phyloP scores from a whole-genome alignment of 768 basidiomycete genomes.

The Hysterangium stoloniferum region DNA sequence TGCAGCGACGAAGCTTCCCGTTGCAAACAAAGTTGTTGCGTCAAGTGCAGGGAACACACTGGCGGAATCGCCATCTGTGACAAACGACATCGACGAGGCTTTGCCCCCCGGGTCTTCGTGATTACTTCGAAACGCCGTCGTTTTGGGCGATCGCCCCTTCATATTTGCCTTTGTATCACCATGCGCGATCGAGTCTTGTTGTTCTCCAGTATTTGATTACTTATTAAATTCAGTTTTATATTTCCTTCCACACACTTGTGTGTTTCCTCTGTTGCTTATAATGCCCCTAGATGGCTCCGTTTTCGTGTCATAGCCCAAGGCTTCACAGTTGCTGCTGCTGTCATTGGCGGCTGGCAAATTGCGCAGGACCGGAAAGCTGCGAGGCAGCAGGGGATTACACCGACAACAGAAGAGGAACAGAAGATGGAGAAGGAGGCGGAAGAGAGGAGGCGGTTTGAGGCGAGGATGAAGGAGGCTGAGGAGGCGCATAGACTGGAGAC shows the following conservation, averaged over 20 bases:
- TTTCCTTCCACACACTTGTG: too few relatives aligned
- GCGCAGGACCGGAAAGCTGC: constrained; percentile 26
- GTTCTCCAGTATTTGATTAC: too few relatives aligned
- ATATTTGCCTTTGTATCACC: too few relatives aligned
- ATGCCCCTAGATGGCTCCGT: constrained; percentile 60
- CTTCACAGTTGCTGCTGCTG: constrained; percentile 58
- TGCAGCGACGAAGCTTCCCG: too few relatives aligned
- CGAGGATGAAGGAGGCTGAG: constrained; percentile 50
- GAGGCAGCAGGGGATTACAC: not conserved
- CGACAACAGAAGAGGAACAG: not conserved
- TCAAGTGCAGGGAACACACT: too few relatives aligned
- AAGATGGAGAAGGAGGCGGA: constrained; percentile 8
- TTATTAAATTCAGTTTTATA: not conserved
- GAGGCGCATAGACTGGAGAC: constrained; percentile 33
- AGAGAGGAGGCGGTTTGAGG: constrained; percentile 49
- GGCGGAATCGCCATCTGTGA: too few relatives aligned
- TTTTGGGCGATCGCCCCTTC: too few relatives aligned
- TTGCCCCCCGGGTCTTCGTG: too few relatives aligned
- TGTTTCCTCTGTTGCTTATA: not conserved
- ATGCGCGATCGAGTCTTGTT: too few relatives aligned
- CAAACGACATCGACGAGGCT: too few relatives aligned
- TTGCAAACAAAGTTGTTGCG: too few relatives aligned
- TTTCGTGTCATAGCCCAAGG: constrained; percentile 71
- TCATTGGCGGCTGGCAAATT: constrained; percentile 30
- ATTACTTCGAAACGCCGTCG: too few relatives aligned